phyloP scores from a whole-genome alignment of 139 green algal species.

The Nannochloris sp. region DNA sequence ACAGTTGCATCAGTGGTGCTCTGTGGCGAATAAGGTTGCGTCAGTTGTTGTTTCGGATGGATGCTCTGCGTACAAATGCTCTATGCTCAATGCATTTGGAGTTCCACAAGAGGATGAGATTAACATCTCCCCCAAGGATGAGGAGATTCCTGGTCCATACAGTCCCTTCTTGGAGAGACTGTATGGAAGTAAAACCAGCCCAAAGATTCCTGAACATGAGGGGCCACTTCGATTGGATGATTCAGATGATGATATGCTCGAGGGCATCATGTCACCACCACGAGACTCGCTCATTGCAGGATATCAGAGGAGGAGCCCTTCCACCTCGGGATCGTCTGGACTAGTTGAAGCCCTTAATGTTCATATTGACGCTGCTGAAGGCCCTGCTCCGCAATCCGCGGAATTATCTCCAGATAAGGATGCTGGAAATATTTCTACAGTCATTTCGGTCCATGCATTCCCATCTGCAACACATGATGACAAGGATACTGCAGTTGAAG shows the following conservation, averaged over 20 bases:
- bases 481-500: not conserved
- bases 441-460: conserved; percentile 2
- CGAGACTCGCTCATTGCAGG: not conserved
- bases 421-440: not conserved
- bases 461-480: not conserved
- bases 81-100: no score
- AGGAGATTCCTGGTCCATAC: not conserved
- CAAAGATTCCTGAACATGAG: not conserved
- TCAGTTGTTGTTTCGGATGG: no score
- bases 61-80: no score
- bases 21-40: no score
- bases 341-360: not conserved
- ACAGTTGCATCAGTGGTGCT: no score
- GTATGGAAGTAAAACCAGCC: not conserved
- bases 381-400: not conserved
- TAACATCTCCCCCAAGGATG: not conserved
- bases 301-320: not conserved
- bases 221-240: not conserved
- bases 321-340: not conserved
- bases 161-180: not conserved
- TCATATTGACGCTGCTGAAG: not conserved
- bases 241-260: not conserved
- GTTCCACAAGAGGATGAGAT: no score
- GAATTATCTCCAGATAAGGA: not conserved
- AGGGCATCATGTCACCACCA: not conserved